phyloP scores from a whole-genome alignment of 352 stramenopile species.

The Pythium vanterpoolii region DNA sequence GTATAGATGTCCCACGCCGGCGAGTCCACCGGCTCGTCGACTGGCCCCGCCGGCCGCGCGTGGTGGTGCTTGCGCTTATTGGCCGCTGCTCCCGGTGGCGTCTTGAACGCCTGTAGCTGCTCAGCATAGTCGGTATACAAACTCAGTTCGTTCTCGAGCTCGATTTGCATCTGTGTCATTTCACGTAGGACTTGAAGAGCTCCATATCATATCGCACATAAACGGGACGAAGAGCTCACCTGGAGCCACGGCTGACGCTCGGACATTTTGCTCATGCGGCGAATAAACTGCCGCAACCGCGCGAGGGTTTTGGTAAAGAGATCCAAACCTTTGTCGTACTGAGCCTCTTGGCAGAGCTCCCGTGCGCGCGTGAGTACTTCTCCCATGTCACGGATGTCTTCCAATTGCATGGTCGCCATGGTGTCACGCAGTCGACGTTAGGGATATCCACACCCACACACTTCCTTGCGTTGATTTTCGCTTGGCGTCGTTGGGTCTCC shows the following conservation, averaged over 20 bases:
- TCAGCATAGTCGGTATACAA: constrained; percentile 79
- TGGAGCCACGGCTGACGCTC: constrained; percentile 83
- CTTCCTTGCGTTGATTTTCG: neutral
- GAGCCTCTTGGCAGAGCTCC: constrained; percentile 56
- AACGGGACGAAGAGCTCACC: constrained; percentile 22
- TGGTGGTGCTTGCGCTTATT: constrained; percentile 30
- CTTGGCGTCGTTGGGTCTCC: neutral
- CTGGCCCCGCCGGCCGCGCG: constrained; percentile 8
- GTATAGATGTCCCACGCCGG: constrained; percentile 55
- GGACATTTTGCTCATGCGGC: constrained; percentile 60
- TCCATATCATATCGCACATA: constrained; percentile 2
- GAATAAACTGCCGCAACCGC: constrained; percentile 59
- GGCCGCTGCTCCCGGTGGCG: constrained; percentile 29
- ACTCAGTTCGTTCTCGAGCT: constrained; percentile 77
- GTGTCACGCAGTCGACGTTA: neutral
- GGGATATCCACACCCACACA: too few species aligned
- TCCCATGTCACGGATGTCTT: constrained; percentile 67
- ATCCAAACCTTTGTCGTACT: constrained; percentile 60
- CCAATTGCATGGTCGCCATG: constrained; percentile 49
- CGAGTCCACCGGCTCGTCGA: constrained; percentile 23
- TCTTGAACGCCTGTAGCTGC: constrained; percentile 63
- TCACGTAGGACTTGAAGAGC: neutral
- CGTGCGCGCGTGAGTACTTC: constrained; percentile 55
- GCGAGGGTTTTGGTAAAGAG: constrained; percentile 60
- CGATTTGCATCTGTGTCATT: constrained; percentile 76